Percentiles rank a stretch among this genome's conserved stretches.
Evolutionary conservation across 805 yeast genomes (phyloP).

Genomic region (Wickerhamomyces ciferrii): DNA sequence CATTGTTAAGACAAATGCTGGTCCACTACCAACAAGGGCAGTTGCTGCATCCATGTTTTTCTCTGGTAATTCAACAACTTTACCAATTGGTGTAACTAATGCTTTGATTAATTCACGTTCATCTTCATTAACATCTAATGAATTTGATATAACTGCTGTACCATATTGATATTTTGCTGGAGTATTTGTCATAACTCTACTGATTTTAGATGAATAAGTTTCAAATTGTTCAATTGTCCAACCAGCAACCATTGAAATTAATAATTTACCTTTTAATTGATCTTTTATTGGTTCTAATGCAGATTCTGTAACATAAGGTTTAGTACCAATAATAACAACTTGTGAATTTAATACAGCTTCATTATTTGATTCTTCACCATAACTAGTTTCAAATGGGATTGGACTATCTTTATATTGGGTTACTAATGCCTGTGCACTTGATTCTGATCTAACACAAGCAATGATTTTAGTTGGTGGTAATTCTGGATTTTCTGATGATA

Average conservation of each 20-base stretch:
- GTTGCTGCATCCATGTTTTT: conserved; percentile 96
- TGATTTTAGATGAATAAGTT: conserved; percentile 48
- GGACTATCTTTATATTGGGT: conserved; percentile 34
- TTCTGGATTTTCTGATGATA: conserved; percentile 35
- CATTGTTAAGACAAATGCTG: conserved; percentile 87
- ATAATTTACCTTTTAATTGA: conserved; percentile 45
- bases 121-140: conserved; percentile 40
- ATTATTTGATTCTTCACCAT: conserved; percentile 40
- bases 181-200: conserved; percentile 97
- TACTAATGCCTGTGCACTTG: conserved; percentile 43
- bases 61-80: conserved; percentile 68
- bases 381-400: conserved; percentile 46
- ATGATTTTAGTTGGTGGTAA: conserved; percentile 66
- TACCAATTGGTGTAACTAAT: conserved; percentile 63
- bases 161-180: conserved; percentile 93
- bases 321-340: conserved; percentile 77
- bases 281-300: conserved; percentile 48
- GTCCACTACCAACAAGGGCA: conserved; percentile 92
- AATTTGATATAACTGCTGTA: conserved; percentile 86
- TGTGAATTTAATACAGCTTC: conserved; percentile 60
- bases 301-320: conserved; percentile 72
- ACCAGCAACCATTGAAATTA: conserved; percentile 89
- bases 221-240: conserved; percentile 72
- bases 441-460: conserved; percentile 65
- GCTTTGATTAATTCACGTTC: conserved; percentile 38